Conservation (phyloP, 176 grass and related monocot genomes). For the Carex pumila region DNA sequence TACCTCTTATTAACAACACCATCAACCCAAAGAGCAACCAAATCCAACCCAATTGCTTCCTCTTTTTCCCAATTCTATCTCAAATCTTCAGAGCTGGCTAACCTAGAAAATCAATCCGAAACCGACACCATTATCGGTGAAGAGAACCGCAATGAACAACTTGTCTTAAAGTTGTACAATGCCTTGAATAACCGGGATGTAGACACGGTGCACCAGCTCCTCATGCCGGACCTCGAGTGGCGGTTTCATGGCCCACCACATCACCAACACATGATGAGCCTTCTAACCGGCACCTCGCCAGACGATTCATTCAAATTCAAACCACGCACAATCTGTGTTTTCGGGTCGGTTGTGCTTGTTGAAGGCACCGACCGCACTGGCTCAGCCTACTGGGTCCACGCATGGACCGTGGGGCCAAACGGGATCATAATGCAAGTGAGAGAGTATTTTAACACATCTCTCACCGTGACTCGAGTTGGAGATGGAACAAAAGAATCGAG, state of each 20-base stretch:
- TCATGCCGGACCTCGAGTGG: conserved; percentile 80
- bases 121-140: background rate
- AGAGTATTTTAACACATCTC: conserved; percentile 89
- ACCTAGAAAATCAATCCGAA: background rate
- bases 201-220: conserved; percentile 42
- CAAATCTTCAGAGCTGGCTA: conserved; percentile 9
- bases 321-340: conserved; percentile 36
- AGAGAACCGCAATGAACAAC: conserved; percentile 48
- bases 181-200: conserved; percentile 49
- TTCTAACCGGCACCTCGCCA: conserved; percentile 48
- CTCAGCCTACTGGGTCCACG: conserved; percentile 63
- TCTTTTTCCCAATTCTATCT: background rate
- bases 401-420: conserved; percentile 57
- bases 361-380: conserved; percentile 51
- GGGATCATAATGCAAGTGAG: conserved; percentile 80
- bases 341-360: conserved; percentile 65
- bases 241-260: conserved; percentile 91
- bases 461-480: conserved; percentile 71
- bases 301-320: conserved; percentile 36
- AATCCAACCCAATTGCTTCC: background rate
- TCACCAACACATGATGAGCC: conserved; percentile 83
- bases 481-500: background rate
- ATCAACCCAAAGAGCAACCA: background rate
- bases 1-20: background rate
- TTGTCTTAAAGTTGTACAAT: conserved; percentile 66